These are phyloP conservation scores for Nannizziopsis arthrosporioides DNA, from an alignment of 2,329 filamentous ascomycete species.

Conservation along the genomic window DNA sequence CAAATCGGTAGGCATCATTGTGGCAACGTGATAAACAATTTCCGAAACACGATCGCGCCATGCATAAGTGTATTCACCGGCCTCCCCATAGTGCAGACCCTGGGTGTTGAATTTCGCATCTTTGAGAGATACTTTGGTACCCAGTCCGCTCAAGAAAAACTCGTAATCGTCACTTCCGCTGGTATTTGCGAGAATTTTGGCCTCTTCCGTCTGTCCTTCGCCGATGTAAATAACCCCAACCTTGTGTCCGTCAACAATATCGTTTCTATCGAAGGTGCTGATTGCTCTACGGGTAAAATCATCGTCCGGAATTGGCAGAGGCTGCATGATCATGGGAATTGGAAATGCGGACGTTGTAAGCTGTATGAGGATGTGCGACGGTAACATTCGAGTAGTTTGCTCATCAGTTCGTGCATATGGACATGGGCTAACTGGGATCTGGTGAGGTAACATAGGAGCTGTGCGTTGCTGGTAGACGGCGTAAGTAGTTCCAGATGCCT, in stretches of 20 bases:
- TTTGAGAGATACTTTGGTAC: slow-evolving; percentile 67
- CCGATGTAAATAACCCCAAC: slow-evolving; percentile 90
- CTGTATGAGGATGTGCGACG: slow-evolving; percentile 38
- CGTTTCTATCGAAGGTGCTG: slow-evolving; percentile 69
- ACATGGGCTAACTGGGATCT: slow-evolving; percentile 31
- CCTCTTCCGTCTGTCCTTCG: slow-evolving; percentile 69
- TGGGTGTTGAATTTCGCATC: slow-evolving; percentile 85
- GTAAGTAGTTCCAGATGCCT: slow-evolving; percentile 41
- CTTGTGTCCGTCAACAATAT: slow-evolving; percentile 89
- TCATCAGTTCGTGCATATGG: slow-evolving; percentile 29
- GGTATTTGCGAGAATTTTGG: slow-evolving; percentile 75
- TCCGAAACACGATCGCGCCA: slow-evolving; percentile 94
- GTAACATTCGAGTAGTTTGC: slow-evolving; percentile 31
- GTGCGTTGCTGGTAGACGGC: slow-evolving; percentile 39
- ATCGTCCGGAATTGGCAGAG: slow-evolving; percentile 63
- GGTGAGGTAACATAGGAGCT: slow-evolving; percentile 35
- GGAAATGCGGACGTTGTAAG: slow-evolving; percentile 34
- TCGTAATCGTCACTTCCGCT: slow-evolving; percentile 80
- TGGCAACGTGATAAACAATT: slow-evolving; percentile 89
- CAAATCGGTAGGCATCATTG: slow-evolving; percentile 87
- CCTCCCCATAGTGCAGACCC: slow-evolving; percentile 69
- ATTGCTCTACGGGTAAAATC: slow-evolving; percentile 64
- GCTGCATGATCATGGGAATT: slow-evolving; percentile 46
- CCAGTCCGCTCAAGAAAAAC: slow-evolving; percentile 69
- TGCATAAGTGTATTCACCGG: slow-evolving; percentile 80